Percentiles rank a stretch among this genome's conserved stretches.
These are phyloP conservation scores for Venturia effusa DNA, from an alignment of 2,329 filamentous ascomycete genomes.

Conservation along the genomic window DNA sequence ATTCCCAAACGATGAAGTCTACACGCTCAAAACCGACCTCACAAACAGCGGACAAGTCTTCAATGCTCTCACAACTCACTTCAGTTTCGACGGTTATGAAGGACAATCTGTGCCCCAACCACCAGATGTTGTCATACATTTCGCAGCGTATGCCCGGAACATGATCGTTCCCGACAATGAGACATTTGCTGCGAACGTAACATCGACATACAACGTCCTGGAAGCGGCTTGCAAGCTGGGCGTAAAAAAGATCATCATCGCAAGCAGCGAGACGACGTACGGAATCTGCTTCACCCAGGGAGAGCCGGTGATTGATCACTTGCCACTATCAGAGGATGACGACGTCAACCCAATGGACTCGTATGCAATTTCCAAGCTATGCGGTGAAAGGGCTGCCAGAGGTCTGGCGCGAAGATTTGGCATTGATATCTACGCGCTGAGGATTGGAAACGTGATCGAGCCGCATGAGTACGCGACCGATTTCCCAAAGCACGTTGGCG, in stretches of 20 bases:
- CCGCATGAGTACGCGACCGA: constrained; percentile 47
- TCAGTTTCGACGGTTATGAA: constrained; percentile 40
- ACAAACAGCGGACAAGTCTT: constrained; percentile 46
- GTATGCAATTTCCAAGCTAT: constrained; percentile 51
- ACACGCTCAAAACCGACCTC: constrained; percentile 45
- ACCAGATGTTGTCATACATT: constrained; percentile 53
- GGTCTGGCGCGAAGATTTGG: constrained; percentile 46
- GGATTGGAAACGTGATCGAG: constrained; percentile 52
- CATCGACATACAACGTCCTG: constrained; percentile 50
- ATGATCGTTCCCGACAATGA: constrained; percentile 52
- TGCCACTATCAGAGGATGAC: constrained; percentile 48
- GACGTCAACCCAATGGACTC: constrained; percentile 51
- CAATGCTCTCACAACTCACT: constrained; percentile 46
- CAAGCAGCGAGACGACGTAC: constrained; percentile 49
- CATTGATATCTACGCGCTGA: constrained; percentile 48
- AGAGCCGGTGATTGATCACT: constrained; percentile 43
- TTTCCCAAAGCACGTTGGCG: constrained; percentile 40
- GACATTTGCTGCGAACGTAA: constrained; percentile 45
- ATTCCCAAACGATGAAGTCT: constrained; percentile 36
- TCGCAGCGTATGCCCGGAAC: constrained; percentile 48
- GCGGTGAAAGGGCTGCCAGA: constrained; percentile 45
- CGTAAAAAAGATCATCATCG: constrained; percentile 51
- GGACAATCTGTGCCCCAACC: constrained; percentile 30
- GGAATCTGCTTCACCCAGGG: constrained; percentile 53
- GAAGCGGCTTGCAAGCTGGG: constrained; percentile 52